Conservation (phyloP, 106 monocot species). For the Chionographis japonica region DNA sequence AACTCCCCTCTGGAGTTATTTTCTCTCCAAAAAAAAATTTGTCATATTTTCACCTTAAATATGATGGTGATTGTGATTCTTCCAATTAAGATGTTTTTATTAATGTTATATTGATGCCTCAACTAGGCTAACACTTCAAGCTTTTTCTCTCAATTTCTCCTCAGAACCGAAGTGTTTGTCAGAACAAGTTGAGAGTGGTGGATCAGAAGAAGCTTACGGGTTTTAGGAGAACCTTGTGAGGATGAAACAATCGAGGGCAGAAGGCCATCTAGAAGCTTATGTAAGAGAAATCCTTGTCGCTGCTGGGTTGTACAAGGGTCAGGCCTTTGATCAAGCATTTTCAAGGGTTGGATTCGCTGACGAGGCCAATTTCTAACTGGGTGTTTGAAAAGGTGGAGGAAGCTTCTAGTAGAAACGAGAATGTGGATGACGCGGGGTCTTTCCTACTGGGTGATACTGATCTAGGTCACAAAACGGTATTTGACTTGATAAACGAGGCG, state of each 20-base stretch:
- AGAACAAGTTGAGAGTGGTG: slow-evolving; percentile 15
- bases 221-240: background rate
- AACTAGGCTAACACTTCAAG: background rate
- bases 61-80: background rate
- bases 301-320: slow-evolving; percentile 27
- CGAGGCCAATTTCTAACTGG: slow-evolving; percentile 37
- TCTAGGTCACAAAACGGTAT: slow-evolving; percentile 40
- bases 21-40: no score
- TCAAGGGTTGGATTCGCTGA: slow-evolving; percentile 25
- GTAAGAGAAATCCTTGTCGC: slow-evolving; percentile 45
- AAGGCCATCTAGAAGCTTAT: slow-evolving; percentile 29
- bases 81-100: background rate
- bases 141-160: slow-evolving; percentile 2
- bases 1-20: no score
- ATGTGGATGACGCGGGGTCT: background rate
- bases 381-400: slow-evolving; percentile 69
- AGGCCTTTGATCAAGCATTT: slow-evolving; percentile 16
- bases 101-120: no score
- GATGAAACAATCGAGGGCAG: slow-evolving; percentile 13
- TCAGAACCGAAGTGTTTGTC: slow-evolving; percentile 13
- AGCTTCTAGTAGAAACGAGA: slow-evolving; percentile 6
- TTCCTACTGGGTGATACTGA: background rate
- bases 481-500: slow-evolving; percentile 62
- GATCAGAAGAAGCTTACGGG: slow-evolving; percentile 11
- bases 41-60: no score